Evolutionary conservation across 2,329 filamentous ascomycete genomes (phyloP), one percentile per base, ranked within the genome.

Genomic region (Colletotrichum sidae): DNA sequence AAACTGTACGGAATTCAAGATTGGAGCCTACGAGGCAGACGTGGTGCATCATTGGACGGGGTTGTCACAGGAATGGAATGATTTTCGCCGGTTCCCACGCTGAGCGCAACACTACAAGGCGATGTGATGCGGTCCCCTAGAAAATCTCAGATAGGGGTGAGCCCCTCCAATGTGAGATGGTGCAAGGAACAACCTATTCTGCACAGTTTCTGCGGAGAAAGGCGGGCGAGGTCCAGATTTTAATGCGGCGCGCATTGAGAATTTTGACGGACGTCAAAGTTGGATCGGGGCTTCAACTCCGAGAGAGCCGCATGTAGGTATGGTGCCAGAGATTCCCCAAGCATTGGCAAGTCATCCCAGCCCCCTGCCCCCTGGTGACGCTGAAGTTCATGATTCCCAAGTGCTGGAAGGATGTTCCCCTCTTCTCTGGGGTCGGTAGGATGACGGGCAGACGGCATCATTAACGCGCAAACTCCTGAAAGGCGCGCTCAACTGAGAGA

Each of bases 231-330:
- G 34, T 38, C 49, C 49, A 51, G n/a, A 37, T 15, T 51, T 38
- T 45, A 62, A 45, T 51, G 53, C 53, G 39, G 59, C 39, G 54
- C 17, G 53, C 46, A 45, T 62, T 46, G 39, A 46, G 37, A 37
- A 34, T n/a, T 38, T 17, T 44, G 46, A 35, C 33, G 52, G 59
- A 41, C n/a, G 45, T 57, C 45, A 17, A 51, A 37, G 17, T 25
- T 25, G 46, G 45, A 38, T 51, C 34, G 59, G 53, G 25, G 57
- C 33, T 41, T 45, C 38, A 51, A n/a, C 8, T 42, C 53, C 46
- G 39, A 25, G 59, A 62, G 46, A 25, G 25, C 59, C 46, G 56
- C 39, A 38, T 61, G 15, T n/a, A 44, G 51, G 39, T 44, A 38
- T 47, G 25, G 25, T 25, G 25, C 25, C 4, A 25, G 25, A 25